phyloP scores from a whole-genome alignment of 2,329 filamentous ascomycete genomes.

The Phoma sp. region DNA sequence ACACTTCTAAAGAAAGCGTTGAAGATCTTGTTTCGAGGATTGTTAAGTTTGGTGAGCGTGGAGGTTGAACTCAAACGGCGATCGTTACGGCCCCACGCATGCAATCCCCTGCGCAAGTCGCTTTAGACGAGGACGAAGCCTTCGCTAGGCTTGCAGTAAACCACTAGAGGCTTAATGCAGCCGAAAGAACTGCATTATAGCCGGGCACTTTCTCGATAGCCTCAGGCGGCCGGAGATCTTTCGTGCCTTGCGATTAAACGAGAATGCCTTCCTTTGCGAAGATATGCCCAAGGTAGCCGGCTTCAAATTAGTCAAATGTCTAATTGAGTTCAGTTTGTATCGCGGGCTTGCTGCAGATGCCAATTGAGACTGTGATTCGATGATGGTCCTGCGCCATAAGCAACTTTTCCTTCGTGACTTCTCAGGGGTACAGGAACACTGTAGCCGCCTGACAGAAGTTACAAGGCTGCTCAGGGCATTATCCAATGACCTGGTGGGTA shows the following conservation, averaged over 20 bases:
- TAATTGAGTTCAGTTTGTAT: not conserved
- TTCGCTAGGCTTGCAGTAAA: not conserved
- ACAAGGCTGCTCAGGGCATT: not conserved
- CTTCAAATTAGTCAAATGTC: not conserved
- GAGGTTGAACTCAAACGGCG: constrained; percentile 21
- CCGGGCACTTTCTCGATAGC: not conserved
- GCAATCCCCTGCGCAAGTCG: constrained; percentile 5
- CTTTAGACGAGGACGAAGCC: constrained; percentile 7
- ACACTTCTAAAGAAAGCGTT: constrained; percentile 30
- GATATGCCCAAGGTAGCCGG: not conserved
- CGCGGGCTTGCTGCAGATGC: not conserved
- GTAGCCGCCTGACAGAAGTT: constrained; percentile 1
- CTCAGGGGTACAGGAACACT: not conserved
- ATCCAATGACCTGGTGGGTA: constrained; percentile 1
- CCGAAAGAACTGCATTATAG: not conserved
- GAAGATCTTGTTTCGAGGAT: constrained; percentile 25
- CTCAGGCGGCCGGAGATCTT: not conserved
- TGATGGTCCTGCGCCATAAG: not conserved
- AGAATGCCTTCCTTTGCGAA: not conserved
- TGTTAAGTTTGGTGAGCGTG: constrained; percentile 18
- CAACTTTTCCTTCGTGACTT: not conserved
- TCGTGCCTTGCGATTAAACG: not conserved
- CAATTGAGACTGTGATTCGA: not conserved
- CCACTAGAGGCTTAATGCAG: not conserved
- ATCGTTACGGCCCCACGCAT: constrained; percentile 19